A percentile compares a stretch with the other conserved stretches of the same genome.
Evolutionary conservation across 768 basidiomycete genomes (phyloP).

Genomic region (Lentinus tigrinus): DNA sequence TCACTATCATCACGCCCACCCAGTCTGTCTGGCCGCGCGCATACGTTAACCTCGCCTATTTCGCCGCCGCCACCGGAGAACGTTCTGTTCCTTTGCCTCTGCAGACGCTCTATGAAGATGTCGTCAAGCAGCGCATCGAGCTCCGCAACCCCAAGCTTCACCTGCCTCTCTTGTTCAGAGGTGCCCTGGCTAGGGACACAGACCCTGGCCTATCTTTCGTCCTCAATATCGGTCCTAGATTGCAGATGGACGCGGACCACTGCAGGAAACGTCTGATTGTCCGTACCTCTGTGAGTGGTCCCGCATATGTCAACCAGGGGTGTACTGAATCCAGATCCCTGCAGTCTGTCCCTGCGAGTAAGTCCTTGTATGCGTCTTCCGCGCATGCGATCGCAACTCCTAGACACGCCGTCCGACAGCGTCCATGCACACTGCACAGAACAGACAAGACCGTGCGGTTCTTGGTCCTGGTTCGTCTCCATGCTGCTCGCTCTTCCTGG

Average conservation of each 20-base stretch:
- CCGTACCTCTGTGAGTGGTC: no score
- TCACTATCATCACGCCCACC: constrained; percentile 16
- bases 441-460: no score
- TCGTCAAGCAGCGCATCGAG: constrained; percentile 12
- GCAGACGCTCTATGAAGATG: constrained; percentile 1
- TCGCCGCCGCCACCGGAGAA: background rate
- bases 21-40: constrained; percentile 19
- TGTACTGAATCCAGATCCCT: no score
- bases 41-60: constrained; percentile 8
- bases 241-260: background rate
- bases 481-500: constrained; percentile 9
- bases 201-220: background rate
- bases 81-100: constrained; percentile 3
- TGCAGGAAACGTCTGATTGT: no score
- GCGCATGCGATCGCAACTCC: background rate
- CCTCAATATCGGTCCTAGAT: constrained; percentile 9
- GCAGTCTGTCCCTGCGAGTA: background rate
- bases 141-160: constrained; percentile 4
- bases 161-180: constrained; percentile 8
- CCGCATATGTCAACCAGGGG: no score
- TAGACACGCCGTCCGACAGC: no score
- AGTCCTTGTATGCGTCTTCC: background rate
- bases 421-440: no score
- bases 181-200: background rate
- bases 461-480: background rate